Percentiles rank a stretch among this genome's conserved stretches.
phyloP scores from a whole-genome alignment of 2,329 filamentous ascomycete genomes.

The Calonectria pseudoturangicola region DNA sequence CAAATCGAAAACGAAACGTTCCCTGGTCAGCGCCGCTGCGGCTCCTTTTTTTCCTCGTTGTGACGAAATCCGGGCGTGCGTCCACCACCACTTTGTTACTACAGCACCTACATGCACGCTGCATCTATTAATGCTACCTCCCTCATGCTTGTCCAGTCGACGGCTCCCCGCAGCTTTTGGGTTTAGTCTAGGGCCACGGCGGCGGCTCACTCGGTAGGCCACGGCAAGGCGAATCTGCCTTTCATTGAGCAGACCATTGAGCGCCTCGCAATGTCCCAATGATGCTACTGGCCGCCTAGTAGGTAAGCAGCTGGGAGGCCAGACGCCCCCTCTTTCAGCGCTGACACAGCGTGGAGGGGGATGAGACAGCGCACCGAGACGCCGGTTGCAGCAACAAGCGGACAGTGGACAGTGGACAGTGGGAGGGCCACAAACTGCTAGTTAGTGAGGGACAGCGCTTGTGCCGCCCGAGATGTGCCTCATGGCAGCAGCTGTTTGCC shows the following conservation, averaged over 20 bases:
- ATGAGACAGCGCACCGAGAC: conserved; percentile 18
- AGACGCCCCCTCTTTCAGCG: conserved; percentile 1
- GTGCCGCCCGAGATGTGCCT: neutral
- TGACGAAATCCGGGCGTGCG: conserved; percentile 20
- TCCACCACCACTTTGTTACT: conserved; percentile 26
- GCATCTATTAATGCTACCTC: conserved; percentile 26
- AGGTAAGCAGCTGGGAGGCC: conserved; percentile 1
- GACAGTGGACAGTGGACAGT: neutral
- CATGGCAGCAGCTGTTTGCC: neutral
- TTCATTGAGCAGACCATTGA: conserved; percentile 3
- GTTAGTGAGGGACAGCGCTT: conserved; percentile 13
- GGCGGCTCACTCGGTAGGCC: conserved; percentile 27
- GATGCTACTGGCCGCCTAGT: conserved; percentile 27
- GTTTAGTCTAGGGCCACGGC: conserved; percentile 22
- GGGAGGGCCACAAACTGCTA: neutral
- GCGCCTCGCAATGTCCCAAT: conserved; percentile 27
- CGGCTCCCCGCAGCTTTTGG: conserved; percentile 24
- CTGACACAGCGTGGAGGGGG: neutral
- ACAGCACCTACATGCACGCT: conserved; percentile 17
- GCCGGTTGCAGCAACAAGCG: conserved; percentile 4
- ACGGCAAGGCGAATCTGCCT: neutral
- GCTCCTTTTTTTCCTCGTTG: conserved; percentile 24
- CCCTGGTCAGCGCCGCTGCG: conserved; percentile 34
- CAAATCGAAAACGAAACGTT: conserved; percentile 43
- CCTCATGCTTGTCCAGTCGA: conserved; percentile 9